Base-by-base conservation (phyloP, 225 moss, liverwort and hornwort genomes). In the Bryoerythrophyllum caledonicum region DNA sequence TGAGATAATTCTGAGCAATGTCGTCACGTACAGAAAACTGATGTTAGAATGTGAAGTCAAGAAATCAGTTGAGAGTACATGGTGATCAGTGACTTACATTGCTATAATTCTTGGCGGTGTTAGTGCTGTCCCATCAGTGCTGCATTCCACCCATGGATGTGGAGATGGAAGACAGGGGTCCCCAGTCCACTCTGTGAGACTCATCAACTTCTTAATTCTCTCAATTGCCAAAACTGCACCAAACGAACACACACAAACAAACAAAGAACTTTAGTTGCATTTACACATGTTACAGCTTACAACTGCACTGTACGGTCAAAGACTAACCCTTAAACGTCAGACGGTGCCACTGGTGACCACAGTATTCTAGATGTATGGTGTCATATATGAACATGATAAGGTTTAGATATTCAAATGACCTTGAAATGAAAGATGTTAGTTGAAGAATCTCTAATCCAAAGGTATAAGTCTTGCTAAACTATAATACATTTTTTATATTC, bases 101-200 rank as follows among this genome's bases (percentile, higher is more conserved):
- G 38, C 72, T 37, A 25, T 60, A 10, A 84, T 66, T 67, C 49
- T 20, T 2, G 78, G 74, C 15, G 63, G 1, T 60, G 3, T 1
- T 2, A 26, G 28, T 7, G 26, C 8, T 54, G 19, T 0, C 12
- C 10, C 61, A 9, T 7, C 20, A 40, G 0, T 1, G 53, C 7
- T 78, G 30, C 86, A 84, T 11, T 67, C 9, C 5, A 81, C 70
- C 79, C 81, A 86, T 8, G 74, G 61, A 40, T 73, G n/a, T 48
- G 81, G 57, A 37, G n/a, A 38, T 30, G 84, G 87, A 49, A 75
- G 57, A 44, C 83, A 84, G 15, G 82, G 76, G 55, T 80, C 82
- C 8, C 83, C 86, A 15, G 78, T 84, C 78, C 84, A 84, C 15
- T 74, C 48, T 0, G 74, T 21, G 41, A 84, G 77, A 14, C 74